These are phyloP conservation scores for Diaporthe sp. DNA, from an alignment of 2,329 filamentous ascomycete species.

Conservation along the genomic window DNA sequence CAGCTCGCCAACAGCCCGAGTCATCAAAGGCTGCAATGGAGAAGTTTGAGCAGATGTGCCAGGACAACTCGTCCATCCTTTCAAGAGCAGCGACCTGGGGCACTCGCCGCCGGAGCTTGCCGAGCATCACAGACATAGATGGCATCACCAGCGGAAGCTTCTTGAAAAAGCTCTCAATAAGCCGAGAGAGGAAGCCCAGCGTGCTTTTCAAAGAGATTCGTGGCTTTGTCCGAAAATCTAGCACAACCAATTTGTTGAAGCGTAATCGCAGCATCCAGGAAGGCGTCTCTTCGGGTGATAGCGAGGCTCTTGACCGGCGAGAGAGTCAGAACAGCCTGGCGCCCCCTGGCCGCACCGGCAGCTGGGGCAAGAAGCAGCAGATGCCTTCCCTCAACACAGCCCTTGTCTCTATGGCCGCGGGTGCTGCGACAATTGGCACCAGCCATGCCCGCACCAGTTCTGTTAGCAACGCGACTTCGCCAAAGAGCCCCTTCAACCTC, in stretches of 20 bases:
- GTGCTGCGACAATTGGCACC: conserved; percentile 68
- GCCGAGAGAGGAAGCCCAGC: conserved; percentile 65
- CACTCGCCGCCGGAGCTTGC: conserved; percentile 75
- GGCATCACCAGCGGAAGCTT: conserved; percentile 72
- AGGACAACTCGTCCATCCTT: conserved; percentile 70
- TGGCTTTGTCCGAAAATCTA: conserved; percentile 65
- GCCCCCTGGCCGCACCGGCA: conserved; percentile 64
- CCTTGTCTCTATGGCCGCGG: conserved; percentile 67
- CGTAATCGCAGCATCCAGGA: conserved; percentile 60
- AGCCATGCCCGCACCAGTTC: conserved; percentile 72
- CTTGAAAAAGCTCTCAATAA: conserved; percentile 73
- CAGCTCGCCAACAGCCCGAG: conserved; percentile 60
- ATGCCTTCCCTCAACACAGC: conserved; percentile 72
- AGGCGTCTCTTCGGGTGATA: conserved; percentile 49
- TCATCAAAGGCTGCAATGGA: conserved; percentile 68
- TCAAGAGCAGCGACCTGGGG: conserved; percentile 79
- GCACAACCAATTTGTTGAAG: conserved; percentile 60
- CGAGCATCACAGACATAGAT: conserved; percentile 71
- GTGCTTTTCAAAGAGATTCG: conserved; percentile 68
- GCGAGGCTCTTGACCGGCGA: conserved; percentile 51
- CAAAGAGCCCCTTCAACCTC: conserved; percentile 64
- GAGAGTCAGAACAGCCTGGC: conserved; percentile 65
- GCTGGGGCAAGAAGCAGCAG: conserved; percentile 65
- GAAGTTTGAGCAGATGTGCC: conserved; percentile 64
- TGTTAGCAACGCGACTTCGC: conserved; percentile 68